These are phyloP conservation scores for Cyclotella sp. DNA, from an alignment of 108 stramenopile species.

Conservation along the genomic window DNA sequence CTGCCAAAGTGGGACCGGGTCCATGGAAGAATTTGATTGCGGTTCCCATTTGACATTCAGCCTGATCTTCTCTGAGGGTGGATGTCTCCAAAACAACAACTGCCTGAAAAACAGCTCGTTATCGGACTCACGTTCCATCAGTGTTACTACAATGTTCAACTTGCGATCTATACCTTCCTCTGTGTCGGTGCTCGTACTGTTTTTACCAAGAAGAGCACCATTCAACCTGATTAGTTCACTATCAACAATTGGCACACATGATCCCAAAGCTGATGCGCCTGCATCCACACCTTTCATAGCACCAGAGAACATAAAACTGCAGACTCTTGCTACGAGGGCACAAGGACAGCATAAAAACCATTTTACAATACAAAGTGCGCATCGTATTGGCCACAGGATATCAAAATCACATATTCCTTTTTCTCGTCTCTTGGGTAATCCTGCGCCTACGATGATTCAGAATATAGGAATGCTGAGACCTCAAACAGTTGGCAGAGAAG, in stretches of 20 bases:
- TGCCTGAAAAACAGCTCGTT: background rate
- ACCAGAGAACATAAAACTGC: background rate
- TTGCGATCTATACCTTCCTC: conserved; percentile 11
- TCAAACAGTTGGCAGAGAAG: no score
- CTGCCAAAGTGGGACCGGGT: background rate
- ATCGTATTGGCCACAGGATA: conserved; percentile 29
- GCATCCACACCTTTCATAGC: conserved; percentile 19
- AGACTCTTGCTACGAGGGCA: conserved; percentile 12
- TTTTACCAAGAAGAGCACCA: background rate
- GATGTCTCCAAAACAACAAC: background rate
- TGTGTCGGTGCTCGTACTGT: background rate
- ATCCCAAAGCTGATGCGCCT: conserved; percentile 23
- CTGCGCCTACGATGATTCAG: background rate
- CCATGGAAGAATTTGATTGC: background rate
- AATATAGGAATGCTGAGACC: no score
- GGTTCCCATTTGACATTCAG: conserved; percentile 21
- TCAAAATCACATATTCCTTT: conserved; percentile 31
- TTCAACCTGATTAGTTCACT: conserved; percentile 21
- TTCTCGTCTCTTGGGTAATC: conserved; percentile 9
- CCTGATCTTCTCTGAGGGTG: background rate
- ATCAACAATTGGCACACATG: conserved; percentile 16
- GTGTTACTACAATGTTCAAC: background rate
- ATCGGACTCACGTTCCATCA: background rate
- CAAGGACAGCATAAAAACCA: conserved; percentile 40
- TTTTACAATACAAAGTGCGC: conserved; percentile 22